Percentiles rank a stretch among this genome's conserved stretches.
phyloP scores from a whole-genome alignment of 2,329 filamentous ascomycete genomes.

The Colletotrichum destructivum region DNA sequence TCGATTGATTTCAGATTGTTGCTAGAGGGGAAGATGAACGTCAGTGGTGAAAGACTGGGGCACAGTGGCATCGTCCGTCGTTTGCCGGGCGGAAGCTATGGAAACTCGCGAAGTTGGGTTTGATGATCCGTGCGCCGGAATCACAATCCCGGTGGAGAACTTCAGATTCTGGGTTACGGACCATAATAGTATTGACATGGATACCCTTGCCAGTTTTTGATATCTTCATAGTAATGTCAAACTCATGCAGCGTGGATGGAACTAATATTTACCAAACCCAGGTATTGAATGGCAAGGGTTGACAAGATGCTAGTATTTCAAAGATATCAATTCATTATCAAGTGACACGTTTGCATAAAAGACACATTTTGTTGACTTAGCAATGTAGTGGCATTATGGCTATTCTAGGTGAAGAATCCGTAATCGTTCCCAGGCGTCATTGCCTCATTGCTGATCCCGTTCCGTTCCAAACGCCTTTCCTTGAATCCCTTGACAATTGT shows the following conservation, averaged over 20 bases:
- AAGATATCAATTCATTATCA: neutral
- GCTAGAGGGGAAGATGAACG: neutral
- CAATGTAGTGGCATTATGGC: constrained; percentile 42
- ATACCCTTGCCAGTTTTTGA: neutral
- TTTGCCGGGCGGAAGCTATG: no score
- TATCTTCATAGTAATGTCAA: no score
- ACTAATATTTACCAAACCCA: no score
- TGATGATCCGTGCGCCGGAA: constrained; percentile 27
- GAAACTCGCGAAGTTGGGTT: constrained; percentile 8
- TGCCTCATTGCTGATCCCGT: constrained; percentile 34
- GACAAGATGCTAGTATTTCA: rapidly evolving
- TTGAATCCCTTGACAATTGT: constrained; percentile 30
- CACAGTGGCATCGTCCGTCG: neutral
- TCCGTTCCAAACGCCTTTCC: constrained; percentile 36
- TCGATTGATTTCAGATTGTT: neutral
- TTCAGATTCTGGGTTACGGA: neutral
- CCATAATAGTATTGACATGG: neutral
- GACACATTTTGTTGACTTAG: neutral
- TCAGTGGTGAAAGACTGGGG: neutral
- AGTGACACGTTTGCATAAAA: no score
- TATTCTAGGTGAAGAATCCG: constrained; percentile 29
- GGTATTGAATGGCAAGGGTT: no score
- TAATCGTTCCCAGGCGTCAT: constrained; percentile 19
- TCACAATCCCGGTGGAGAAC: neutral
- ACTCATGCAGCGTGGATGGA: no score